Evolutionary conservation across 2,329 filamentous ascomycete species (phyloP).

Genomic region (Tricladium varicosporioides): DNA sequence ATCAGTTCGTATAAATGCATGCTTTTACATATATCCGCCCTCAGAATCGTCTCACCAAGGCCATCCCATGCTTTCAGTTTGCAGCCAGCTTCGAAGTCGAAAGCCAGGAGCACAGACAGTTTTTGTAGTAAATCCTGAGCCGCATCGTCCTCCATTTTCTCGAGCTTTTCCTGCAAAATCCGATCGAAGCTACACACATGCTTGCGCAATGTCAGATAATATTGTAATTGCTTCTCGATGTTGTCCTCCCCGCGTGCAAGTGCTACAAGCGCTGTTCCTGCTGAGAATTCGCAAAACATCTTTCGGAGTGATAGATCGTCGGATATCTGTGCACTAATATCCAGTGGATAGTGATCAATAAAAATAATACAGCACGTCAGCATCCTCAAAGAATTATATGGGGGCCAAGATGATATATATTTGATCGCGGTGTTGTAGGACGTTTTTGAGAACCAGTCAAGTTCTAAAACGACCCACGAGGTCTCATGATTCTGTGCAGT

Average conservation of each 20-base stretch:
- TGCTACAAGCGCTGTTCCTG: conserved; percentile 49
- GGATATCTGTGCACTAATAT: conserved; percentile 40
- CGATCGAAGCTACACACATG: conserved; percentile 60
- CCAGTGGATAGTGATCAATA: conserved; percentile 48
- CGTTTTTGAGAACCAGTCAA: conserved; percentile 83
- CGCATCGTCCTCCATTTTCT: conserved; percentile 42
- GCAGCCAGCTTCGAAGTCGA: conserved; percentile 76
- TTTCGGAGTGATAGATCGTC: conserved; percentile 56
- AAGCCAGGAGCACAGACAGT: conserved; percentile 64
- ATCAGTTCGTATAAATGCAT: conserved; percentile 57
- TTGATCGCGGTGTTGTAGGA: conserved; percentile 75
- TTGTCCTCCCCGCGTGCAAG: conserved; percentile 52
- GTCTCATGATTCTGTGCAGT: conserved; percentile 24
- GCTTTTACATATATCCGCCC: conserved; percentile 44
- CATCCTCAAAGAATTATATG: conserved; percentile 54
- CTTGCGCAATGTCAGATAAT: conserved; percentile 60
- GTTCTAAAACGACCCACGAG: conserved; percentile 59
- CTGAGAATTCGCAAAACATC: conserved; percentile 71
- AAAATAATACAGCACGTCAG: conserved; percentile 52
- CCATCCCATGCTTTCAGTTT: conserved; percentile 66
- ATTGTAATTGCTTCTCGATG: conserved; percentile 50
- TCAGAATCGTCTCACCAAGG: conserved; percentile 58
- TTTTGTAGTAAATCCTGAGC: conserved; percentile 58
- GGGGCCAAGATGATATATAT: conserved; percentile 54
- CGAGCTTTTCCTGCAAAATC: conserved; percentile 40